Evolutionary conservation across 2,329 filamentous ascomycete species (phyloP).

Genomic region (Scytalidium lignicola): DNA sequence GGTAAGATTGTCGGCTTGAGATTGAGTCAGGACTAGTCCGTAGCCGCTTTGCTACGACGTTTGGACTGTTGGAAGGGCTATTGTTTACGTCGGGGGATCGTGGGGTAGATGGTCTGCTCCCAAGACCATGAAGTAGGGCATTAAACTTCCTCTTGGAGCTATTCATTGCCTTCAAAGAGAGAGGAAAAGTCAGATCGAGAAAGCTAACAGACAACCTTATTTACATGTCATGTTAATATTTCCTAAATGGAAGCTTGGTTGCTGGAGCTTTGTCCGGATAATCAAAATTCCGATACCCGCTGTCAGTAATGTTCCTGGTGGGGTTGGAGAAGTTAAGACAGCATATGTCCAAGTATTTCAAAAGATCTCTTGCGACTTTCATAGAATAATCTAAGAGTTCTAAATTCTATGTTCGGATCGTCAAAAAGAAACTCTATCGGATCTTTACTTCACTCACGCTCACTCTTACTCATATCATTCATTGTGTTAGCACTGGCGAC

Average conservation of each 20-base stretch:
- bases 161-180: constrained; percentile 49
- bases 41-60: constrained; percentile 23
- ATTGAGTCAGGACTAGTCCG: constrained; percentile 17
- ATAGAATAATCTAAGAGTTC: too few species aligned
- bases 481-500: constrained; percentile 24
- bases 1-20: constrained; percentile 4
- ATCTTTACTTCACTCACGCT: constrained; percentile 2
- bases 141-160: constrained; percentile 83
- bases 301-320: not conserved
- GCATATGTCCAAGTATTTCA: too few species aligned
- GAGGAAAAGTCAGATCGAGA: not conserved
- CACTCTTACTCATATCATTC: constrained; percentile 19
- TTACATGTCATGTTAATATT: not conserved
- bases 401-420: too few species aligned
- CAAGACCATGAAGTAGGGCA: constrained; percentile 63
- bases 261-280: not conserved
- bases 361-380: too few species aligned
- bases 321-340: not conserved
- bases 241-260: not conserved
- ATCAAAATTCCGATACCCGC: not conserved
- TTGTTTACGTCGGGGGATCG: constrained; percentile 32
- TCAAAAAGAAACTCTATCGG: not conserved
- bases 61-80: constrained; percentile 16
- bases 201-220: not conserved
- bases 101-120: constrained; percentile 41